Evolutionary conservation across 257 asterid species (phyloP), one percentile per base, ranked within the genome.

Genomic region (Eucommia ulmoides): DNA sequence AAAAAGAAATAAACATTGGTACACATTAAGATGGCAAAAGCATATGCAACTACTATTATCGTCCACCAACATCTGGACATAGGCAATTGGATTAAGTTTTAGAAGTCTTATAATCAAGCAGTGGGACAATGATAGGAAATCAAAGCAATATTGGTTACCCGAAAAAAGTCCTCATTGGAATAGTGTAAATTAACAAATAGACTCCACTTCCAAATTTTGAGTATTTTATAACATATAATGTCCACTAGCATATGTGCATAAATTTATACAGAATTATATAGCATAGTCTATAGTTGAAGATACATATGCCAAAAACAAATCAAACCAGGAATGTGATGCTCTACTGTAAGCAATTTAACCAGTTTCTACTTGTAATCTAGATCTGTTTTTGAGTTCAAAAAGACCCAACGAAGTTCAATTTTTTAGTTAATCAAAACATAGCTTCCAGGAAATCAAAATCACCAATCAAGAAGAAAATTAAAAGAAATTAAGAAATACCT

Each of bases 81-180:
- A 60, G 24, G 95, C 95, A 22, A 79, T 68, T 20, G 95, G 97
- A 68, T 88, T 88, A 55, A 88, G 79, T 86, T 88, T 81, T 80
- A 88, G 66, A 74, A 70, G 84, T 59, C 82, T 84, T 73, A 62
- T 62, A 55, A 15, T 22, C 63, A 63, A 55, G 44, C 35, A 14
- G 50, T 59, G 2, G n/a, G 59, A 49, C 23, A 53, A 51, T 23
- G 45, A 18, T 18, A 50, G 11, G 52, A 9, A 23, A 33, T 17
- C 7, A 1, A 1, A 26, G 4, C 20, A 19, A 26, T 4, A 4
- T 6, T 6, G 8, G n/a, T 10, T 35, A 35, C 11, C 44, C 11
- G n/a, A 10, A 35, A 4, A 1, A 35, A 26, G 12, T 26, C 8
- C 12, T 26, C 6, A 4, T 26, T 26, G 6, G 8, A n/a, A n/a